Evolutionary conservation across 1,139 yeast species (phyloP).

Genomic region (Geotrichum macrosporum): DNA sequence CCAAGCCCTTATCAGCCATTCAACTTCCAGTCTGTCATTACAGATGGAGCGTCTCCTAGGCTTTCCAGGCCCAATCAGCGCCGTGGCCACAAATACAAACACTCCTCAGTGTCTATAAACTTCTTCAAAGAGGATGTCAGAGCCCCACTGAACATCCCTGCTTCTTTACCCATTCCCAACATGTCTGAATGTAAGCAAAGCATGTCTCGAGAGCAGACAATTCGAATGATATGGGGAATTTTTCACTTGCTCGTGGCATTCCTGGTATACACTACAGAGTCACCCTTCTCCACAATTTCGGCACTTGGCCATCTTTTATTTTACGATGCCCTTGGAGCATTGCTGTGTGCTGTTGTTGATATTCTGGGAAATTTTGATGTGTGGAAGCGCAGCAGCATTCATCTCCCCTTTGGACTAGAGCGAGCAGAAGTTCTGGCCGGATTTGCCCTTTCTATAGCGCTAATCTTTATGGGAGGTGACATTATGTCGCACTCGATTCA

Average conservation of each 20-base stretch:
- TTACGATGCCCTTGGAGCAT: constrained; percentile 79
- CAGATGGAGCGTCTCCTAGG: constrained; percentile 22
- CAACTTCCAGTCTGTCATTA: constrained; percentile 36
- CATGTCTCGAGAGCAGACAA: constrained; percentile 50
- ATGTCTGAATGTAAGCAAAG: constrained; percentile 56
- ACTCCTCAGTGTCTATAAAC: constrained; percentile 95
- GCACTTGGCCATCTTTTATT: constrained; percentile 84
- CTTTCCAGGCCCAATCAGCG: constrained; percentile 47
- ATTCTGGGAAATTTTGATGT: constrained; percentile 85
- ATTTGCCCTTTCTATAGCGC: constrained; percentile 77
- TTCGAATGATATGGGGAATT: constrained; percentile 61
- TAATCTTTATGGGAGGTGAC: constrained; percentile 88
- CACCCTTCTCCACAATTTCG: constrained; percentile 57
- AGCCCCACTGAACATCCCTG: constrained; percentile 68
- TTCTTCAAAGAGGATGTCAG: constrained; percentile 86
- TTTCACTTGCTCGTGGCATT: constrained; percentile 57
- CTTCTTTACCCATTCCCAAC: constrained; percentile 76
- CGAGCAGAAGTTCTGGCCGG: constrained; percentile 83
- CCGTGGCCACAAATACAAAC: constrained; percentile 93
- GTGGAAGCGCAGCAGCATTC: constrained; percentile 77
- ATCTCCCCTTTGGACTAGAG: constrained; percentile 88
- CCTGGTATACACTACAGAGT: constrained; percentile 52
- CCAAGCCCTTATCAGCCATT: background rate
- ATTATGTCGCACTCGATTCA: constrained; percentile 79
- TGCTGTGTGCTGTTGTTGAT: constrained; percentile 66